These are phyloP conservation scores for Microcyclospora tardicrescens DNA, from an alignment of 2,329 filamentous ascomycete genomes.

Conservation along the genomic window DNA sequence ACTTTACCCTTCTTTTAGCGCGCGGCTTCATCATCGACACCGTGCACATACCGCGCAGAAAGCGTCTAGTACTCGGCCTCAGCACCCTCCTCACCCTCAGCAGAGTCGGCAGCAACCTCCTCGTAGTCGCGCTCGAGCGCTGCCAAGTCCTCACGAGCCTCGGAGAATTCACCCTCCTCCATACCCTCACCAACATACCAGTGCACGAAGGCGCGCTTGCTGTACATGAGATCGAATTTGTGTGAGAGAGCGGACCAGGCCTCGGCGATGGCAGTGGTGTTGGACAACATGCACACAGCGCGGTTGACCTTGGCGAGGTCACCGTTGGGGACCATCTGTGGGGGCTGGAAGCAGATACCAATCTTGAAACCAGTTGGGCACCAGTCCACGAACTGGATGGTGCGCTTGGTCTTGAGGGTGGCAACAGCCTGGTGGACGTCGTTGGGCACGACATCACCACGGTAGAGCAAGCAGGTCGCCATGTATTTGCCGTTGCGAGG, in stretches of 20 bases:
- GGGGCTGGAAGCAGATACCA: conserved; percentile 99
- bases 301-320: conserved; percentile 97
- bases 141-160: conserved; percentile 96
- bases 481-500: conserved; percentile 99
- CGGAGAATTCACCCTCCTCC: conserved; percentile 99
- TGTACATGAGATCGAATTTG: conserved; percentile 99
- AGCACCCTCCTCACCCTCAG: conserved; percentile 70
- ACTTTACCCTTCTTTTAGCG: too few relatives aligned
- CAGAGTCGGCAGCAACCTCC: conserved; percentile 89
- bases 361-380: conserved; percentile 99
- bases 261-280: conserved; percentile 97
- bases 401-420: conserved; percentile 97
- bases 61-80: conserved; percentile 77
- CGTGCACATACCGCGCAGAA: too few relatives aligned
- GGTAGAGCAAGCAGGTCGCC: conserved; percentile 96
- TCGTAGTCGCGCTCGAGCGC: conserved; percentile 97
- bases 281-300: conserved; percentile 97
- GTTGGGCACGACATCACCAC: conserved; percentile 94
- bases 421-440: conserved; percentile 87
- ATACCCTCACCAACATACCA: conserved; percentile 99
- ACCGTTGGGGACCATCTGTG: conserved; percentile 88
- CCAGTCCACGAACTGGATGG: conserved; percentile 99
- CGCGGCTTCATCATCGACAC: neutral
- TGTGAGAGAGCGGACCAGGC: conserved; percentile 90
- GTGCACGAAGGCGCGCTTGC: conserved; percentile 99